Conservation (phyloP, 805 yeast genomes). For the Lipomyces sp. region DNA sequence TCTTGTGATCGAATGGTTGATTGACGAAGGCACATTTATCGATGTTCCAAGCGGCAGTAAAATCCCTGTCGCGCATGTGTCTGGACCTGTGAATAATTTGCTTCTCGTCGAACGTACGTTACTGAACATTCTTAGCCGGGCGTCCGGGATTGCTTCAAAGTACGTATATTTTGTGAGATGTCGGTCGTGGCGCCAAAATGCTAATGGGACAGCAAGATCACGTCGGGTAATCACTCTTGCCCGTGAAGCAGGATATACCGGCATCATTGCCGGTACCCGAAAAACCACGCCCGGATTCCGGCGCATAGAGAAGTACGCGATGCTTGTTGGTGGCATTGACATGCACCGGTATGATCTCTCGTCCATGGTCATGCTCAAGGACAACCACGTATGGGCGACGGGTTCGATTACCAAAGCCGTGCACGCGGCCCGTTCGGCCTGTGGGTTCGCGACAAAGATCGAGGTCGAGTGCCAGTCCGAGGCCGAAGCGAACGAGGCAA, state of each 20-base stretch:
- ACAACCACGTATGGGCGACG: conserved; percentile 89
- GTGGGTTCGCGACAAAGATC: conserved; percentile 87
- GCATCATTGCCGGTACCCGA: conserved; percentile 92
- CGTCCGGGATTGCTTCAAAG: conserved; percentile 87
- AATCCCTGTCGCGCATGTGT: conserved; percentile 73
- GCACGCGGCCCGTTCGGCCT: conserved; percentile 70
- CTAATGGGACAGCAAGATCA: conserved; percentile 45
- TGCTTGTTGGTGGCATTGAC: conserved; percentile 95
- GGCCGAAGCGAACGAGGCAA: conserved; percentile 88
- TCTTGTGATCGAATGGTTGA: conserved; percentile 71
- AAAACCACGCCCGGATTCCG: conserved; percentile 97
- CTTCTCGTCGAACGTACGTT: conserved; percentile 86
- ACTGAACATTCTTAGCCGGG: conserved; percentile 76
- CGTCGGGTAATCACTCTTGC: conserved; percentile 63
- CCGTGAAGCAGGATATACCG: conserved; percentile 68
- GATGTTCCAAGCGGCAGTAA: conserved; percentile 56
- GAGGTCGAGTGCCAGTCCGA: conserved; percentile 91
- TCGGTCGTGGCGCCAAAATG: background rate
- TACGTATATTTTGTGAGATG: conserved; percentile 7
- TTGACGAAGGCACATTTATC: conserved; percentile 68
- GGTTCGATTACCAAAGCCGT: conserved; percentile 92
- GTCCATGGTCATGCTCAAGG: conserved; percentile 95
- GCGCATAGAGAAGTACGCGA: conserved; percentile 84
- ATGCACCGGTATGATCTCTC: conserved; percentile 89
- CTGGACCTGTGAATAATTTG: conserved; percentile 79